A percentile compares a stretch with the other conserved stretches of the same genome.
These are phyloP conservation scores for Boletus subcaerulescens DNA, from an alignment of 768 basidiomycete species.

Conservation along the genomic window DNA sequence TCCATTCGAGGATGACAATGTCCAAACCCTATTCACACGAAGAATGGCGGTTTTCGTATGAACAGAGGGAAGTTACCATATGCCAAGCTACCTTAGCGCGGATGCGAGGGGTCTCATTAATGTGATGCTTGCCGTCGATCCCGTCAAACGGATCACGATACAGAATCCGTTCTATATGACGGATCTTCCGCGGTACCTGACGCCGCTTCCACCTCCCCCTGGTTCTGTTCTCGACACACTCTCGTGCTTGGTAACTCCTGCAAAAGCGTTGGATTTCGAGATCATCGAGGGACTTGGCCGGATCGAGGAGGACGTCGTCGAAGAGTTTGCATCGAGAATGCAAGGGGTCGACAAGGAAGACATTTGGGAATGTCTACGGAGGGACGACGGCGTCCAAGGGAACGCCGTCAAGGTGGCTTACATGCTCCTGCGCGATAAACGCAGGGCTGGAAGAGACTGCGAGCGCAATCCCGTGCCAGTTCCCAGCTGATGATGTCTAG, in stretches of 20 bases:
- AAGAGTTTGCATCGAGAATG: conserved; percentile 73
- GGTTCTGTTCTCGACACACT: conserved; percentile 76
- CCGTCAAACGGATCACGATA: conserved; percentile 91
- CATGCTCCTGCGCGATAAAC: conserved; percentile 87
- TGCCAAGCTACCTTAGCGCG: conserved; percentile 74
- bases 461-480: conserved; percentile 34
- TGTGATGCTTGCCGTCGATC: conserved; percentile 91
- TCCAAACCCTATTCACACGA: conserved; percentile 77
- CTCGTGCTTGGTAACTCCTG: conserved; percentile 66
- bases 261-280: conserved; percentile 69
- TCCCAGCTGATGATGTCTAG: conserved; percentile 36
- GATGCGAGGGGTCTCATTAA: conserved; percentile 80
- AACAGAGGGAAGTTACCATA: conserved; percentile 81
- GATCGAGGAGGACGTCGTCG: conserved; percentile 89
- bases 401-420: conserved; percentile 98
- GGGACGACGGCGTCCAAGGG: conserved; percentile 81
- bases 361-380: conserved; percentile 80
- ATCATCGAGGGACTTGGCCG: conserved; percentile 90
- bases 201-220: conserved; percentile 72
- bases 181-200: conserved; percentile 84
- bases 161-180: conserved; percentile 87
- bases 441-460: conserved; percentile 81
- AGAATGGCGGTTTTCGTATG: not conserved
- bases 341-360: conserved; percentile 76
- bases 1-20: conserved; percentile 97